phyloP scores from a whole-genome alignment of 2,329 filamentous ascomycete species.

The Zasmidium cellare region DNA sequence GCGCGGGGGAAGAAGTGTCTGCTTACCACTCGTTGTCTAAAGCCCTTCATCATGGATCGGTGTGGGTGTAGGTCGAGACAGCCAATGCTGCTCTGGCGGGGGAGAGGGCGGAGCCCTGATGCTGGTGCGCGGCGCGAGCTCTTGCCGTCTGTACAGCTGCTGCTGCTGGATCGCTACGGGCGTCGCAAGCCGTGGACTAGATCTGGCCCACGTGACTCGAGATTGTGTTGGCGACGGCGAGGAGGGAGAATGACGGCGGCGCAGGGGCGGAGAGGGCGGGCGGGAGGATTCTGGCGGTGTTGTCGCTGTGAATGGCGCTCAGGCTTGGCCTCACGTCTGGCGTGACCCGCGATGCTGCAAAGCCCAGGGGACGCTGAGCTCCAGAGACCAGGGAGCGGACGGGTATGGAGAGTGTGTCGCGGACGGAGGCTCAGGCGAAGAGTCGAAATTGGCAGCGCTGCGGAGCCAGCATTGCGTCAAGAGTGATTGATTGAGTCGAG shows the following conservation, averaged over 20 bases:
- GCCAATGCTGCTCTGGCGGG: slow-evolving; percentile 33
- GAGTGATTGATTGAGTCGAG: background rate
- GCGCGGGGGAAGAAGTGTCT: slow-evolving; percentile 25
- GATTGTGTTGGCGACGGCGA: background rate
- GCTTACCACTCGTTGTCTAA: slow-evolving; percentile 95
- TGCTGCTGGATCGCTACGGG: slow-evolving; percentile 1
- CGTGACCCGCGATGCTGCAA: background rate
- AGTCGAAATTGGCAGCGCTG: background rate
- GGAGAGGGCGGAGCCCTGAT: slow-evolving; percentile 26
- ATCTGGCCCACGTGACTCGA: slow-evolving; percentile 9
- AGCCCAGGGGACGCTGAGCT: background rate
- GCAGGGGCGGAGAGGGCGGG: background rate
- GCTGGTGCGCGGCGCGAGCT: slow-evolving; percentile 13
- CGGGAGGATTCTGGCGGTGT: background rate
- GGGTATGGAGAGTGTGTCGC: background rate
- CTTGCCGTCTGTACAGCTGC: slow-evolving; percentile 5
- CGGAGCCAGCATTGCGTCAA: background rate
- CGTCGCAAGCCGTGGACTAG: background rate
- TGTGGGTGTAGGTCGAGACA: background rate
- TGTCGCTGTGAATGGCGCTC: background rate
- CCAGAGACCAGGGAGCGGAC: background rate
- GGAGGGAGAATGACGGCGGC: background rate
- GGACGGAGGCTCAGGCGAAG: background rate
- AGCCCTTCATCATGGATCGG: slow-evolving; percentile 75
- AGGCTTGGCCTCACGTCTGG: background rate